phyloP scores from a whole-genome alignment of 2,329 filamentous ascomycete genomes.

The Fusarium ambrosium region DNA sequence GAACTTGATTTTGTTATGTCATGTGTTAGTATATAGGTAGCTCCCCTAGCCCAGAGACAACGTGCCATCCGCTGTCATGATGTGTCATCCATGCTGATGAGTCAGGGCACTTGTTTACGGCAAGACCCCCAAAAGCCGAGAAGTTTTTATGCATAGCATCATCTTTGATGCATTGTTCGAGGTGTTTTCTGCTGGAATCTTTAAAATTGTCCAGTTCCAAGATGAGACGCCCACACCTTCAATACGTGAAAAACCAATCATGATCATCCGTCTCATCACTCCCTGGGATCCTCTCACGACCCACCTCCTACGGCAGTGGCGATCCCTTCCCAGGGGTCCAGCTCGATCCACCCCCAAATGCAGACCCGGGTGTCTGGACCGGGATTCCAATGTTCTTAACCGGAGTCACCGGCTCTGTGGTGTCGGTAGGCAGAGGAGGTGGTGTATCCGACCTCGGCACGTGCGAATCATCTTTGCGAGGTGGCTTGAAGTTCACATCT shows the following conservation, averaged over 20 bases:
- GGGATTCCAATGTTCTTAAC: constrained; percentile 53
- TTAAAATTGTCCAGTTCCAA: neutral
- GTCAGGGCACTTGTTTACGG: no score
- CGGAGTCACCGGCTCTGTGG: constrained; percentile 62
- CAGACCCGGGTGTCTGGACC: constrained; percentile 52
- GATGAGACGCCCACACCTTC: neutral
- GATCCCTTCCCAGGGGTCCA: constrained; percentile 64
- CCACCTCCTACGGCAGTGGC: constrained; percentile 48
- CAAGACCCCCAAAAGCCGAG: no score
- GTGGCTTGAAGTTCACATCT: constrained; percentile 65
- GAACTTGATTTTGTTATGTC: neutral
- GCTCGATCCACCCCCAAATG: constrained; percentile 55
- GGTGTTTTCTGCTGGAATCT: neutral
- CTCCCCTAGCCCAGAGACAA: neutral
- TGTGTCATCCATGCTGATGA: neutral
- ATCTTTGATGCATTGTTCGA: neutral
- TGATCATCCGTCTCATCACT: neutral
- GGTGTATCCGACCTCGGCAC: constrained; percentile 67
- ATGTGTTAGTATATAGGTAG: neutral
- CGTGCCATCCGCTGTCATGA: no score
- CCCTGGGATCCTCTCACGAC: constrained; percentile 1
- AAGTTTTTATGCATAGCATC: neutral
- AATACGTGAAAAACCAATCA: constrained; percentile 8
- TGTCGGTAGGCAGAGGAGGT: constrained; percentile 61
- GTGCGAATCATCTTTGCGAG: constrained; percentile 60